Base-by-base conservation (phyloP, 768 basidiomycete genomes). In the Naematelia aurantialba region DNA sequence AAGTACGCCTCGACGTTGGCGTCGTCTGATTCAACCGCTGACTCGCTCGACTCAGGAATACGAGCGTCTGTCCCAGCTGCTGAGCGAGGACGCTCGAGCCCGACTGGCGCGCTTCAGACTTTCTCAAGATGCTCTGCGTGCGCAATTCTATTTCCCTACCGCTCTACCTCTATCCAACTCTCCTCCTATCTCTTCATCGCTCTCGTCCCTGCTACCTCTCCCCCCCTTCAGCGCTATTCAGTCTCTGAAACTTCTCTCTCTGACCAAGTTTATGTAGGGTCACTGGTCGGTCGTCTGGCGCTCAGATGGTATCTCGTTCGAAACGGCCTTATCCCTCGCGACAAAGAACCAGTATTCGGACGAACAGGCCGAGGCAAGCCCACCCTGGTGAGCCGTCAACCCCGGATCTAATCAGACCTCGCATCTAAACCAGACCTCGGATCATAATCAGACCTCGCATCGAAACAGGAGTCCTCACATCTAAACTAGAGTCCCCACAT, bases 301-400 rank as follows among this genome's bases (percentile, higher is more conserved):
- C 57, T 61, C 27, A 60, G 52, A 14, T 73, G 66, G 63, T 73
- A 65, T 51, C 49, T 70, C 22, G 39, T 49, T 29, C 31, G 14
- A 5, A 5, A 60, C 3, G 47, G 50, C 2, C 30, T 61, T 4
- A 21, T 68, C n/a, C 4, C 48, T 10, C 24, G 39, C 12, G 39
- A 47, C 2, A 25, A 60, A 5, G n/a, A 56, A 42, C 60, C 62
- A 8, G 60, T 47, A 11, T 66, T 68, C 45, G 62, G 64, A 12
- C 21, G 55, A n/a, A 59, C 59, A 45, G 56, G 48, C 1, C 61
- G 59, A 24, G 67, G 67, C 3, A 72, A 72, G 46, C 70, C 70
- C 19, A 56, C 50, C 2, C 48, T 70, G 22, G 69, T 70, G 42
- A n/a, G n/a, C n/a, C n/a, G n/a, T n/a, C n/a, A n/a, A 58, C 51